These are phyloP conservation scores for Fusarium oxysporum DNA, from an alignment of 2,329 filamentous ascomycete genomes.

Conservation along the genomic window DNA sequence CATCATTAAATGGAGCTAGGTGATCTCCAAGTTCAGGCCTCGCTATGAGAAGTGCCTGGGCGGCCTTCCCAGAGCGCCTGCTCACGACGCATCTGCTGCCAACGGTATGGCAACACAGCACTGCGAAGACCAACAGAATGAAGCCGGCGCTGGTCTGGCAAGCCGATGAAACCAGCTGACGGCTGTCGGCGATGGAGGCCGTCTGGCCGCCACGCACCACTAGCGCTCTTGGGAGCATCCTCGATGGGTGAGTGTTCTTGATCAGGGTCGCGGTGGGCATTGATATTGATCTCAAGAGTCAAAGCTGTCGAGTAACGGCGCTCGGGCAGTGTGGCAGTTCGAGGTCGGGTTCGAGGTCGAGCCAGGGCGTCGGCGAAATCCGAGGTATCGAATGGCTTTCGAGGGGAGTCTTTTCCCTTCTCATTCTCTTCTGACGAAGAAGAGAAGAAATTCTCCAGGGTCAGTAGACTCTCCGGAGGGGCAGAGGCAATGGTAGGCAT, in stretches of 20 bases:
- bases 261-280: slow-evolving; percentile 28
- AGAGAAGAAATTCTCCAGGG: slow-evolving; percentile 21
- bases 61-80: slow-evolving; percentile 40
- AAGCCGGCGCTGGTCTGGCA: slow-evolving; percentile 42
- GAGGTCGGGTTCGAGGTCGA: slow-evolving; percentile 26
- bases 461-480: slow-evolving; percentile 31
- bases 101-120: slow-evolving; percentile 45
- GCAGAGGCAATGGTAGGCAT: slow-evolving; percentile 31
- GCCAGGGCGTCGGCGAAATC: slow-evolving; percentile 28
- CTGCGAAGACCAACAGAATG: slow-evolving; percentile 44
- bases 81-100: slow-evolving; percentile 38
- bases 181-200: slow-evolving; percentile 39
- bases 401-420: slow-evolving; percentile 23
- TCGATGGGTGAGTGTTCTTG: slow-evolving; percentile 37
- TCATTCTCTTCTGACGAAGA: slow-evolving; percentile 23
- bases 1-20: neutral
- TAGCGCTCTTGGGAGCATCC: slow-evolving; percentile 38
- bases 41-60: slow-evolving; percentile 43
- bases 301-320: slow-evolving; percentile 44
- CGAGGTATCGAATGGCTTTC: slow-evolving; percentile 25
- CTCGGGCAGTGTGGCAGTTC: slow-evolving; percentile 38
- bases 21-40: slow-evolving; percentile 22
- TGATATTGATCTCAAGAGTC: slow-evolving; percentile 40
- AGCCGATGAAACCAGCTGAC: slow-evolving; percentile 43
- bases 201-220: slow-evolving; percentile 15